Evolutionary conservation across 129 eudicot genomes (phyloP), one percentile per base, ranked within the genome.

Genomic region (Flaveria trinervia): DNA sequence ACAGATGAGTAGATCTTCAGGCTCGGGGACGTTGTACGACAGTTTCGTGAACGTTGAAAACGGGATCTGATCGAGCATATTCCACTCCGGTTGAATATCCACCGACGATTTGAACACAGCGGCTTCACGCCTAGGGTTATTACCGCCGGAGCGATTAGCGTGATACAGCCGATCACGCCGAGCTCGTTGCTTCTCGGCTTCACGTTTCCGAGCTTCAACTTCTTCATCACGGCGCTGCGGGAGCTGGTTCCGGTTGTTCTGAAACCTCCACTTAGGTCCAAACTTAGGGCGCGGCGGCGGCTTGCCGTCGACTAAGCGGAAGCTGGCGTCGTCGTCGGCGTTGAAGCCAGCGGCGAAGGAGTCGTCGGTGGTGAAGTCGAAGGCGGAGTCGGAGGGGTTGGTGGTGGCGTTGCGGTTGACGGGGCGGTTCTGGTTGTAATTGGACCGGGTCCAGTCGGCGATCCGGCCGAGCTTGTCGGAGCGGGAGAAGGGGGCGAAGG

Each of bases 31-130:
- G 0, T 81, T 72, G 73, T 80, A 92, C 0, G 93, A 82, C 0
- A 92, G 83, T 59, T 92, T 92, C 0, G 93, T 79, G 72, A 92
- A 92, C 0, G 91, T 87, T 0, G 96, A 89, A 77, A 92, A 92
- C 0, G 97, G 96, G 15, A 92, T 92, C 69, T 92, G 97, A 26
- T 92, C 97, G 5, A 92, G 92, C 96, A 92, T 92, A 20, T 92
- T 92, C 97, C 97, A 92, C 43, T 92, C 97, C 4, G 97, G 97
- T 60, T 92, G 97, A 16, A 92, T 92, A 72, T 92, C 97, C 1
- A 92, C 97, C 0, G 89, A 83, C 0, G 96, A 85, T 65, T 92
- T 92, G 44, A 89, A 83, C 5, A 83, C 90, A 0, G 97, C 84
- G 0, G 92, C 86, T 18, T 92, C 96, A 0, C 97, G 90, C 10